These are phyloP conservation scores for Bretschneidera sinensis DNA, from an alignment of 345 rosid genomes.

Conservation along the genomic window DNA sequence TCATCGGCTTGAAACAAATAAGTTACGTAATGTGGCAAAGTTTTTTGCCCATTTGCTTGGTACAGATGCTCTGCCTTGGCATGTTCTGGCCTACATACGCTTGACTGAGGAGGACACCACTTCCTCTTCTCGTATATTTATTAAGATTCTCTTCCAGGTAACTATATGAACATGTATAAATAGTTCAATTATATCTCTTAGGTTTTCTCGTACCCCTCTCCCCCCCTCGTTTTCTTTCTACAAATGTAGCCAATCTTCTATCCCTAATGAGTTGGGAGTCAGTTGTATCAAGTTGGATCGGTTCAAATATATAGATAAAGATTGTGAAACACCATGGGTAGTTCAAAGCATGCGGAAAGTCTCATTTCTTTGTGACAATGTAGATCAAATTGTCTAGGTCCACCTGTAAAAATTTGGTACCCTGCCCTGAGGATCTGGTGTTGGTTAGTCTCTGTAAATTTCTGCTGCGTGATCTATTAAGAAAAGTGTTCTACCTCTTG, in stretches of 20 bases:
- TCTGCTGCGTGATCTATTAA: no score
- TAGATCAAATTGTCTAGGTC: background rate
- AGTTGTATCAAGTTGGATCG: no score
- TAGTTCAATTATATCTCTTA: background rate
- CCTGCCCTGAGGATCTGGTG: no score
- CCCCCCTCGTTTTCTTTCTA: background rate
- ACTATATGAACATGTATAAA: constrained; percentile 2
- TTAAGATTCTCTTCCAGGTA: constrained; percentile 97
- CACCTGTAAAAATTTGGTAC: background rate
- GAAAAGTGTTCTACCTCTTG: no score
- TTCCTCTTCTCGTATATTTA: constrained; percentile 86
- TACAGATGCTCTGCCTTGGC: constrained; percentile 94
- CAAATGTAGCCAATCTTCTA: no score
- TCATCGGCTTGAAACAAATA: constrained; percentile 88
- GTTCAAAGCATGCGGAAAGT: no score
- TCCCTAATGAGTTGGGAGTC: no score
- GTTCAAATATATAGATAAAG: no score
- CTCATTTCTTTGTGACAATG: no score
- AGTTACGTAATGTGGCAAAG: constrained; percentile 82
- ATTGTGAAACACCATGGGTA: no score
- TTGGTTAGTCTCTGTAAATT: no score
- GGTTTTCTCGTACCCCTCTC: no score
- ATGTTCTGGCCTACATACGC: constrained; percentile 75
- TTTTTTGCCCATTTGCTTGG: constrained; percentile 96
- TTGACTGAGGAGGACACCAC: constrained; percentile 93